These are phyloP conservation scores for Aspergillus kassunensis DNA, from an alignment of 495 filamentous ascomycete genomes.

Conservation along the genomic window DNA sequence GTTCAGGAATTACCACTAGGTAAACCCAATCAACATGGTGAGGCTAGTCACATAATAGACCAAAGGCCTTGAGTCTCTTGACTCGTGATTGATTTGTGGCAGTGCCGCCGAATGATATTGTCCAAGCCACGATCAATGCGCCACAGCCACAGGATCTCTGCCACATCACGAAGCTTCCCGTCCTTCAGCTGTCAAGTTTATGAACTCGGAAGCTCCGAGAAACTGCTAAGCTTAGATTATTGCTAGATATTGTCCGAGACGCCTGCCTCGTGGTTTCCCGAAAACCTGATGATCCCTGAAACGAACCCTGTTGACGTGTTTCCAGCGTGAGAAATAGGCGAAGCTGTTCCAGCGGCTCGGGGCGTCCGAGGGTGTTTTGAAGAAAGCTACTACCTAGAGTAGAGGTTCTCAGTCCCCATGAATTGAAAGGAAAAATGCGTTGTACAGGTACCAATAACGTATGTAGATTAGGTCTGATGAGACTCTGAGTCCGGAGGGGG, in stretches of 20 bases:
- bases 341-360: too few relatives aligned
- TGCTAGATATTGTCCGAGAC: background rate
- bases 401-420: too few relatives aligned
- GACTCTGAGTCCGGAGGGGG: too few relatives aligned
- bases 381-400: too few relatives aligned
- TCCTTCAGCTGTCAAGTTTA: slow-evolving; percentile 13
- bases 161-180: slow-evolving; percentile 15
- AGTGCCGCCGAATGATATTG: slow-evolving; percentile 7
- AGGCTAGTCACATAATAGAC: background rate
- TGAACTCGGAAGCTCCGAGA: slow-evolving; percentile 12
- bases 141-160: slow-evolving; percentile 15
- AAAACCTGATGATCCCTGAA: background rate
- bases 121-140: background rate
- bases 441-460: too few relatives aligned
- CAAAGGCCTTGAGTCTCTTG: background rate
- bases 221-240: slow-evolving; percentile 10
- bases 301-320: background rate
- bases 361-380: background rate
- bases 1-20: too few relatives aligned
- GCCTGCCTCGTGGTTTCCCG: background rate
- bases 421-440: too few relatives aligned
- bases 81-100: slow-evolving; percentile 7
- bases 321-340: too few relatives aligned
- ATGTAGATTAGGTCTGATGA: too few relatives aligned
- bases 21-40: background rate